These are phyloP conservation scores for Spathaspora sp. DNA, from an alignment of 1,139 yeast genomes.

Conservation along the genomic window DNA sequence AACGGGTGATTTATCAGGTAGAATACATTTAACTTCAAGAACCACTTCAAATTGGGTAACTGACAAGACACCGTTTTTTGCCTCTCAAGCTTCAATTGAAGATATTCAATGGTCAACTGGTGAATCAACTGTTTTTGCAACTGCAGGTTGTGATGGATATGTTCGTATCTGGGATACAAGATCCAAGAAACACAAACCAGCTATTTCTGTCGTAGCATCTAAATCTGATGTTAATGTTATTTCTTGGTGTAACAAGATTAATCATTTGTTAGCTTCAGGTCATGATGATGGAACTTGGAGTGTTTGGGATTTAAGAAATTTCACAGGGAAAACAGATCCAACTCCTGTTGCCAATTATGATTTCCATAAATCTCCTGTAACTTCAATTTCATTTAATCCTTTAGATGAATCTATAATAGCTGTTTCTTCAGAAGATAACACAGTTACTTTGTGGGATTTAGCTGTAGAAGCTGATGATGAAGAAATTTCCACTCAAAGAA, in stretches of 20 bases:
- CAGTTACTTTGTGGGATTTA: conserved; percentile 95
- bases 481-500: conserved; percentile 77
- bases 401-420: conserved; percentile 93
- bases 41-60: conserved; percentile 83
- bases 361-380: conserved; percentile 91
- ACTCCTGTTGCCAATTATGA: conserved; percentile 89
- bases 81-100: conserved; percentile 78
- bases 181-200: conserved; percentile 88
- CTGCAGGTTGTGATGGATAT: conserved; percentile 90
- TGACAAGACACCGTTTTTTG: conserved; percentile 75
- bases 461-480: conserved; percentile 98
- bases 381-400: conserved; percentile 93
- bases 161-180: conserved; percentile 97
- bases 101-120: conserved; percentile 96
- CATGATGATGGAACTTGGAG: conserved; percentile 98
- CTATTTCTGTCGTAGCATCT: conserved; percentile 83
- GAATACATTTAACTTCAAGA: conserved; percentile 75
- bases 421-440: conserved; percentile 93
- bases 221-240: conserved; percentile 87
- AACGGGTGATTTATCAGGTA: conserved; percentile 87
- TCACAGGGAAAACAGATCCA: conserved; percentile 54
- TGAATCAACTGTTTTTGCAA: conserved; percentile 89
- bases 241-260: conserved; percentile 90
- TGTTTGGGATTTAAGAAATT: conserved; percentile 94
- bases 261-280: conserved; percentile 88